A percentile compares a stretch with the other conserved stretches of the same genome.
These are phyloP conservation scores for Arthrobotrys conoides DNA, from an alignment of 2,329 filamentous ascomycete genomes.

Conservation along the genomic window DNA sequence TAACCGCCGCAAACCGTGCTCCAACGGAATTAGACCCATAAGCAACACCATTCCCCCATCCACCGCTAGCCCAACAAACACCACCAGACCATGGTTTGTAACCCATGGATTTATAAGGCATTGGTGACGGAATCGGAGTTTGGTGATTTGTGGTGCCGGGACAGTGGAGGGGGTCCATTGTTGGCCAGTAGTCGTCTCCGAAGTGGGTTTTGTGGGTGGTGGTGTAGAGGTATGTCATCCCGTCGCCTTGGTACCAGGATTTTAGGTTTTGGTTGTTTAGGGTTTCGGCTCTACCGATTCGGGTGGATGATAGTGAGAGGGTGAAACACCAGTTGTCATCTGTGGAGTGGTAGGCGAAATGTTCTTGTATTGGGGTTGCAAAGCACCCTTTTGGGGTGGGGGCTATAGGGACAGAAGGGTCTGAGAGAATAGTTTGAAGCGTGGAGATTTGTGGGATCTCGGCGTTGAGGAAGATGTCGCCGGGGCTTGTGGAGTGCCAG, in stretches of 20 bases:
- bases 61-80: constrained; percentile 52
- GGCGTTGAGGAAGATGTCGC: neutral
- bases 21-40: constrained; percentile 28
- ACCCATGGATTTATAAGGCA: constrained; percentile 48
- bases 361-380: constrained; percentile 44
- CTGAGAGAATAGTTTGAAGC: constrained; percentile 23
- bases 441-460: constrained; percentile 29
- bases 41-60: constrained; percentile 29
- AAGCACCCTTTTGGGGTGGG: constrained; percentile 29
- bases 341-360: constrained; percentile 47
- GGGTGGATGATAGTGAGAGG: constrained; percentile 26
- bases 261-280: constrained; percentile 41
- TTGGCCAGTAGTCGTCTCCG: constrained; percentile 59
- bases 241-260: constrained; percentile 60
- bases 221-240: constrained; percentile 60
- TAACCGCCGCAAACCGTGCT: constrained; percentile 39
- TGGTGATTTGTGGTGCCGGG: constrained; percentile 56
- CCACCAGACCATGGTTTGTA: constrained; percentile 58
- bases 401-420: neutral
- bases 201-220: constrained; percentile 50
- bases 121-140: constrained; percentile 6
- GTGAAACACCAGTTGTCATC: constrained; percentile 47
- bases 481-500: constrained; percentile 32
- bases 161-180: constrained; percentile 60
- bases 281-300: constrained; percentile 41